Evolutionary conservation across 2,329 filamentous ascomycete genomes (phyloP).

Genomic region (Aureobasidium sp.): DNA sequence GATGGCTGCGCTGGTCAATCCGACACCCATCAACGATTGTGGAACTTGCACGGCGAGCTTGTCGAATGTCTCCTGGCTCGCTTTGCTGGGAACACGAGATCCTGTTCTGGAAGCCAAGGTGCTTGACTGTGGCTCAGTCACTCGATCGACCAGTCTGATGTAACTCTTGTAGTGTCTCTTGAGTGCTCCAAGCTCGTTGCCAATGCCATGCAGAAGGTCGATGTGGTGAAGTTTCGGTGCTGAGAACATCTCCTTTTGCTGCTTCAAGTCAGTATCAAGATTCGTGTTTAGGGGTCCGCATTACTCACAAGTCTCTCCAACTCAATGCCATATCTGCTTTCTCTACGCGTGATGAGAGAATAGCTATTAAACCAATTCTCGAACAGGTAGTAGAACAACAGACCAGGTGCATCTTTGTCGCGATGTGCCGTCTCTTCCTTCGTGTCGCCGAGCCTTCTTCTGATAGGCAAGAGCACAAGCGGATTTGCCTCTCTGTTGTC

Average conservation of each 20-base stretch:
- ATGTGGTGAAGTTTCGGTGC: conserved; percentile 40
- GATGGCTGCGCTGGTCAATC: conserved; percentile 42
- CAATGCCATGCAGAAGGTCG: conserved; percentile 51
- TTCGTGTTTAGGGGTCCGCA: background rate
- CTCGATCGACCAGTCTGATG: conserved; percentile 52
- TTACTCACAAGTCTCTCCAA: conserved; percentile 43
- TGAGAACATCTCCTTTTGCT: conserved; percentile 49
- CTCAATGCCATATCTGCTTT: conserved; percentile 41
- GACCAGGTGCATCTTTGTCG: conserved; percentile 49
- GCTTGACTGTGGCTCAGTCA: conserved; percentile 42
- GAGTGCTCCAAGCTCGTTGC: conserved; percentile 53
- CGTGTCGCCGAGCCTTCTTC: conserved; percentile 37
- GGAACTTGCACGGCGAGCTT: conserved; percentile 13
- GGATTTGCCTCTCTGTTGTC: conserved; percentile 31
- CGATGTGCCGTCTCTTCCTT: conserved; percentile 41
- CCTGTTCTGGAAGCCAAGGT: conserved; percentile 37
- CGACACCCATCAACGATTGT: conserved; percentile 38
- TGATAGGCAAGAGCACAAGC: conserved; percentile 38
- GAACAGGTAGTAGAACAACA: conserved; percentile 60
- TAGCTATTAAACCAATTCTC: conserved; percentile 58
- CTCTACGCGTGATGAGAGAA: conserved; percentile 44
- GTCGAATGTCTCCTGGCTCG: conserved; percentile 26
- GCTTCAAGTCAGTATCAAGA: conserved; percentile 18
- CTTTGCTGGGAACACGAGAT: conserved; percentile 30
- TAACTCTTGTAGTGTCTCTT: conserved; percentile 56